These are phyloP conservation scores for Solanum paucissectum DNA, from an alignment of 257 asterid species.

Conservation along the genomic window DNA sequence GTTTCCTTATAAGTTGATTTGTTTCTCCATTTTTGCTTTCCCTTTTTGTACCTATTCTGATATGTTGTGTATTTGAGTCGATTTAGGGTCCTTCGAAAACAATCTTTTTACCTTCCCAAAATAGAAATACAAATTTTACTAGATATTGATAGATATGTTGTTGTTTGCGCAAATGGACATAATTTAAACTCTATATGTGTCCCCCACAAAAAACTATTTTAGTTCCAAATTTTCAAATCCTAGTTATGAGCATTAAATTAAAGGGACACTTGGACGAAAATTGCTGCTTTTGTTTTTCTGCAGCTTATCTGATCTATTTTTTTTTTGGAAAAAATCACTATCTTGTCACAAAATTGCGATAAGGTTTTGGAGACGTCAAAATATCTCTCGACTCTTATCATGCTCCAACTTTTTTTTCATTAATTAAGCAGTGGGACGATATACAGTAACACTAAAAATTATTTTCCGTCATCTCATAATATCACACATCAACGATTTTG, in stretches of 20 bases:
- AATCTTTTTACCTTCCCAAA: too few relatives aligned
- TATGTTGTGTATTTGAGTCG: too few relatives aligned
- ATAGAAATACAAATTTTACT: too few relatives aligned
- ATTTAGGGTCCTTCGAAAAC: too few relatives aligned
- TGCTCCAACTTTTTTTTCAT: background rate
- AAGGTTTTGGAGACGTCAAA: background rate
- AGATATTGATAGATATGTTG: too few relatives aligned
- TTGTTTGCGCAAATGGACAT: too few relatives aligned
- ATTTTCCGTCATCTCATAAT: background rate
- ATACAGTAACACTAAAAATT: background rate
- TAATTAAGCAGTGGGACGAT: background rate
- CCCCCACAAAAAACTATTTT: background rate
- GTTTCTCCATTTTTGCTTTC: too few relatives aligned
- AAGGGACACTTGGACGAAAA: background rate
- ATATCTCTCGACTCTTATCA: background rate
- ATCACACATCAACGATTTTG: background rate
- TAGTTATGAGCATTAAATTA: background rate
- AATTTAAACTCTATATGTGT: background rate
- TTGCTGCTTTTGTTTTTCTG: background rate
- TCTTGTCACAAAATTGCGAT: background rate
- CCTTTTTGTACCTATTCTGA: background rate
- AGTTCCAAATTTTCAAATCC: background rate
- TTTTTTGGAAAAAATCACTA: background rate
- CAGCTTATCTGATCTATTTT: background rate
- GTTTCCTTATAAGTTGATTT: background rate